Percentiles rank a stretch among this genome's conserved stretches.
These are phyloP conservation scores for Shiraia sp. DNA, from an alignment of 2,329 filamentous ascomycete genomes.

Conservation along the genomic window DNA sequence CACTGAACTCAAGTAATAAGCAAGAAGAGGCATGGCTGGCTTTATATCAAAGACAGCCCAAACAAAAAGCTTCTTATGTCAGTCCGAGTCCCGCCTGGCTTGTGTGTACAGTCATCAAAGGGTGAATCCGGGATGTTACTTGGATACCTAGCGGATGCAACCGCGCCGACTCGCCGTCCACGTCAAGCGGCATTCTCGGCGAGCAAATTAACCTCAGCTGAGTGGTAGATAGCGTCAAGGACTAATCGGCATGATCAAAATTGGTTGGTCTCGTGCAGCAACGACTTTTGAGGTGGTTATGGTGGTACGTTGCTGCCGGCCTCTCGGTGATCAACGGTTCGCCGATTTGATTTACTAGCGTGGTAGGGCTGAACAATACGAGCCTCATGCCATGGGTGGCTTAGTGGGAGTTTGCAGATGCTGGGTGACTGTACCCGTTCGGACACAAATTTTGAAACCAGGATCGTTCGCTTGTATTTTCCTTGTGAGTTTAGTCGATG, in stretches of 20 bases:
- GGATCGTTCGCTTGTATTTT: too few relatives aligned
- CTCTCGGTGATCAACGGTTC: too few relatives aligned
- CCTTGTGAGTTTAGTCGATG: too few relatives aligned
- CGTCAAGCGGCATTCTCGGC: conserved; percentile 6
- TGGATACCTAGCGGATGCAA: neutral
- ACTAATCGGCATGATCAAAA: conserved; percentile 3
- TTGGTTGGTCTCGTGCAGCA: conserved; percentile 18
- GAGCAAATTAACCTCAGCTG: conserved; percentile 7
- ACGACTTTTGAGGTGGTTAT: conserved; percentile 21
- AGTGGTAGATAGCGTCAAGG: conserved; percentile 6
- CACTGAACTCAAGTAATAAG: neutral
- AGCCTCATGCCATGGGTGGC: too few relatives aligned
- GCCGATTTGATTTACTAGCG: too few relatives aligned
- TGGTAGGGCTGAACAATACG: too few relatives aligned
- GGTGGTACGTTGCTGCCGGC: conserved; percentile 5
- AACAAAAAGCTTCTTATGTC: too few relatives aligned
- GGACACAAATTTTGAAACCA: too few relatives aligned
- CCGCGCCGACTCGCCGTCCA: neutral
- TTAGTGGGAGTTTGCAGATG: too few relatives aligned
- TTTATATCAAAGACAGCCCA: too few relatives aligned
- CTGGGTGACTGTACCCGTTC: too few relatives aligned
- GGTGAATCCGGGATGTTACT: conserved; percentile 21
- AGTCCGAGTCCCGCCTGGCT: neutral
- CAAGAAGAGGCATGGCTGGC: too few relatives aligned
- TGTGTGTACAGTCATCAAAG: conserved; percentile 23